Conservation (phyloP, 345 rosid species). For the Boechera stricta region DNA sequence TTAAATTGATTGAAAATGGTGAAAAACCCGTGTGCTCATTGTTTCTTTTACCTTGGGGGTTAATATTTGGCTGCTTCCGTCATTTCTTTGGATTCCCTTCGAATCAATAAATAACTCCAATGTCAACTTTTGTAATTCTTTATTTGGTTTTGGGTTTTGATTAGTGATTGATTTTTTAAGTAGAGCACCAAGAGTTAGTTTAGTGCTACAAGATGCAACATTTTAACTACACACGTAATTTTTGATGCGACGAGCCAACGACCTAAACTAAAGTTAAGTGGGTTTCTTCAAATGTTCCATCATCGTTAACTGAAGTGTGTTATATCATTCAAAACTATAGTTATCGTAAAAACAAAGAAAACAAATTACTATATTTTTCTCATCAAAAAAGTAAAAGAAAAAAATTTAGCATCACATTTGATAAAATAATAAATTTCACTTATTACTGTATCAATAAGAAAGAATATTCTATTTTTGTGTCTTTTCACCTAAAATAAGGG, state of each 20-base stretch:
- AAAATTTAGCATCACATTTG: no score
- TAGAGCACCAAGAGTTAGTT: background rate
- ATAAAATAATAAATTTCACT: background rate
- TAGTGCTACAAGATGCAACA: constrained; percentile 18
- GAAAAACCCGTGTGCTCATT: constrained; percentile 38
- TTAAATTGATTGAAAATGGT: background rate
- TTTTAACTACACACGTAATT: background rate
- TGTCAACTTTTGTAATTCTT: constrained; percentile 25
- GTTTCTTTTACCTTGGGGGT: constrained; percentile 24
- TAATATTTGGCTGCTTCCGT: constrained; percentile 37
- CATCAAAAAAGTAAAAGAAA: no score
- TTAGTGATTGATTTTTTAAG: background rate
- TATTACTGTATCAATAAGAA: no score
- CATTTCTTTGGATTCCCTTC: constrained; percentile 45
- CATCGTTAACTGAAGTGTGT: background rate
- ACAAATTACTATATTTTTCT: background rate
- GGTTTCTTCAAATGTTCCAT: constrained; percentile 22
- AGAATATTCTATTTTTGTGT: no score
- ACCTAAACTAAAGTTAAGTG: background rate
- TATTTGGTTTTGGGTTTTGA: background rate
- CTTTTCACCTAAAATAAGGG: background rate
- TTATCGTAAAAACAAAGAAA: background rate
- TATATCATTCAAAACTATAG: background rate
- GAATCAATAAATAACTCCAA: constrained; percentile 14
- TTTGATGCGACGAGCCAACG: background rate